Evolutionary conservation across 805 yeast genomes (phyloP).

Genomic region (Ogataea pignaliae): DNA sequence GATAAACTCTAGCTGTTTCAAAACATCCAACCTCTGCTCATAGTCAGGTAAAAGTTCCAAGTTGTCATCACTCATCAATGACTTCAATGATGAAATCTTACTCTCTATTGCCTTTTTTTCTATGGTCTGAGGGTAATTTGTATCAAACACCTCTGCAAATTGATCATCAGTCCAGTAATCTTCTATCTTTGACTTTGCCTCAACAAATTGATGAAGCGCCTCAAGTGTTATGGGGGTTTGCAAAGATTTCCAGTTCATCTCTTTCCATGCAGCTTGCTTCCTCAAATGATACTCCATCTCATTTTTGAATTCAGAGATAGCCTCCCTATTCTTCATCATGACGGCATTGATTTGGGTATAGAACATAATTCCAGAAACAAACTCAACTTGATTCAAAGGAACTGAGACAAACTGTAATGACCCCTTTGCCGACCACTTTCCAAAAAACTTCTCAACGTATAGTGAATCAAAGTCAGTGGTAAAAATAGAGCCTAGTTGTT

Average conservation of each 20-base stretch:
- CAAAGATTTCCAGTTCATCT: constrained; percentile 35
- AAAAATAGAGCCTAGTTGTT: constrained; percentile 13
- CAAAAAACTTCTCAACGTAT: constrained; percentile 35
- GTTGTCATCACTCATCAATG: constrained; percentile 78
- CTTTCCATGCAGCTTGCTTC: constrained; percentile 40
- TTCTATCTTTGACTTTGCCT: constrained; percentile 19
- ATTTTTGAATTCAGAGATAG: constrained; percentile 32
- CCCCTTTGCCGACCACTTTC: constrained; percentile 23
- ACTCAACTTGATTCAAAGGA: constrained; percentile 38
- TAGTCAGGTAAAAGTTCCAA: constrained; percentile 89
- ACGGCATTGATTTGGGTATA: constrained; percentile 32
- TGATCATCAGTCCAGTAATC: constrained; percentile 26
- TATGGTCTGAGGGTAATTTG: constrained; percentile 31
- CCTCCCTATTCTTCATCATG: constrained; percentile 33
- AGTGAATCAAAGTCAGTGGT: constrained; percentile 22
- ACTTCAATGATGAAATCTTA: constrained; percentile 52
- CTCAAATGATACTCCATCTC: constrained; percentile 34
- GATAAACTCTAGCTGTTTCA: constrained; percentile 74
- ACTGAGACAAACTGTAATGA: constrained; percentile 32
- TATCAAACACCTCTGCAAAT: constrained; percentile 10
- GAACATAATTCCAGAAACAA: constrained; percentile 37
- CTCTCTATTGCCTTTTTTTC: constrained; percentile 41
- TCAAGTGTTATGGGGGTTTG: constrained; percentile 34
- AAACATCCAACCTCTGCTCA: constrained; percentile 78
- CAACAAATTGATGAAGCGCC: constrained; percentile 34